phyloP scores from a whole-genome alignment of 768 basidiomycete genomes.

The Mycena indigotica region DNA sequence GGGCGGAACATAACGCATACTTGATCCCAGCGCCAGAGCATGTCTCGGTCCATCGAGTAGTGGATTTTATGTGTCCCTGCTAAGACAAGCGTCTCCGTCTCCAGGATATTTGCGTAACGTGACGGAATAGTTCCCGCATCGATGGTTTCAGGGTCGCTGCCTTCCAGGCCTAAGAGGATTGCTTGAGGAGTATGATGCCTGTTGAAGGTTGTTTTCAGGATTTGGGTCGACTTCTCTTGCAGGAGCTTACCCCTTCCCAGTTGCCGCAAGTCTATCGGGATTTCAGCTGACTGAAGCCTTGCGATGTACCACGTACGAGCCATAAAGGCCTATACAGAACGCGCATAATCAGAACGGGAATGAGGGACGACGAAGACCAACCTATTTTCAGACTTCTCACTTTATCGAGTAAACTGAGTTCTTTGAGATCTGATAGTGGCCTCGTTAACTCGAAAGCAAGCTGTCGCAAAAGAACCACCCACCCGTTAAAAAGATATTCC shows the following conservation, averaged over 20 bases:
- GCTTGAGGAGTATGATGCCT: constrained; percentile 90
- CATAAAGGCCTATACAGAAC: too few relatives aligned
- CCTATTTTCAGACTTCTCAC: constrained; percentile 79
- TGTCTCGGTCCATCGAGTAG: constrained; percentile 88
- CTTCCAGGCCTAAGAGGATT: constrained; percentile 81
- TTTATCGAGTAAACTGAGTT: constrained; percentile 69
- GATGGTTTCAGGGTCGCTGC: constrained; percentile 90
- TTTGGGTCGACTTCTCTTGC: neutral
- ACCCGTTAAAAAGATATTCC: constrained; percentile 74
- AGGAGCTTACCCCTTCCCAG: constrained; percentile 74
- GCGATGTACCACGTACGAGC: constrained; percentile 4
- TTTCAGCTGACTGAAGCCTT: neutral
- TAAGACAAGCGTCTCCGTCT: constrained; percentile 66
- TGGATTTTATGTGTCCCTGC: constrained; percentile 74
- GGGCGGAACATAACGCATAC: too few relatives aligned
- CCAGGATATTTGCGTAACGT: constrained; percentile 69
- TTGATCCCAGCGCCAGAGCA: constrained; percentile 92
- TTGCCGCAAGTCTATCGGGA: constrained; percentile 85
- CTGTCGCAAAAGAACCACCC: neutral
- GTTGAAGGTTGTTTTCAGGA: constrained; percentile 3
- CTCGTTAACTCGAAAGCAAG: neutral
- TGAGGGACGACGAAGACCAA: constrained; percentile 61
- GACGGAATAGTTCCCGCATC: constrained; percentile 82
- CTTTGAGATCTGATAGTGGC: constrained; percentile 70
- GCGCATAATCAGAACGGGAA: too few relatives aligned